phyloP scores from a whole-genome alignment of 306 rosid genomes.

The Fragaria ananassa region DNA sequence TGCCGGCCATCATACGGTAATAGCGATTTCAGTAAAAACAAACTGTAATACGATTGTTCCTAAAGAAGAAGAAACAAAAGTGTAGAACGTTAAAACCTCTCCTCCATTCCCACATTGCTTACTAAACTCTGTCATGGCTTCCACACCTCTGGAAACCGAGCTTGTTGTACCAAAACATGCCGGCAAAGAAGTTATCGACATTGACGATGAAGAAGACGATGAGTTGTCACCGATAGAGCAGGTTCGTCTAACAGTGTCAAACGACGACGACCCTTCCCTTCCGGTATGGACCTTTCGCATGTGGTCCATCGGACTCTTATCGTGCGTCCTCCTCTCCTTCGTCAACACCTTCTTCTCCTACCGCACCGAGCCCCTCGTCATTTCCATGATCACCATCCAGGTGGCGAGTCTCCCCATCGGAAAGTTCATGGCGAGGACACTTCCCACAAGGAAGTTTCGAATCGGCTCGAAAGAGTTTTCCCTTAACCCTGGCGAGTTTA shows the following conservation, averaged over 20 bases:
- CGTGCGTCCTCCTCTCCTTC: slow-evolving; percentile 61
- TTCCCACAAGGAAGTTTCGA: slow-evolving; percentile 39
- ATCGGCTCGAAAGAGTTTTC: slow-evolving; percentile 33
- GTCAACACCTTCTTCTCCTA: slow-evolving; percentile 78
- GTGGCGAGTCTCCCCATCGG: slow-evolving; percentile 71
- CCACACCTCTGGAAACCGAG: background rate
- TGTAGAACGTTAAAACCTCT: background rate
- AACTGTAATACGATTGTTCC: background rate
- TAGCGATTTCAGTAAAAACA: background rate
- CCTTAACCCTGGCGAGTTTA: slow-evolving; percentile 38
- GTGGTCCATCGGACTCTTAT: slow-evolving; percentile 68
- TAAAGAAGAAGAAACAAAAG: background rate
- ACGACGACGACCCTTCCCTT: slow-evolving; percentile 55
- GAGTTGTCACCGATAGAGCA: slow-evolving; percentile 58
- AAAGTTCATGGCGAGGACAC: slow-evolving; percentile 56
- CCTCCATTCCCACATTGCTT: background rate
- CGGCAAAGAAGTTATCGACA: background rate
- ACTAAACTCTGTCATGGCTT: background rate
- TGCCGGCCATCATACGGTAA: slow-evolving; percentile 2
- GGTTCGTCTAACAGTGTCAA: slow-evolving; percentile 64
- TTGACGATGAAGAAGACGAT: slow-evolving; percentile 7
- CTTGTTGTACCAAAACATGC: background rate
- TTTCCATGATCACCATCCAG: slow-evolving; percentile 63
- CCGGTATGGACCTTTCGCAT: slow-evolving; percentile 89
- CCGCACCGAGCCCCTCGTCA: slow-evolving; percentile 65